Evolutionary conservation across 1,284 basidiomycete genomes (phyloP).

Genomic region (Fomitopsis pinicola): DNA sequence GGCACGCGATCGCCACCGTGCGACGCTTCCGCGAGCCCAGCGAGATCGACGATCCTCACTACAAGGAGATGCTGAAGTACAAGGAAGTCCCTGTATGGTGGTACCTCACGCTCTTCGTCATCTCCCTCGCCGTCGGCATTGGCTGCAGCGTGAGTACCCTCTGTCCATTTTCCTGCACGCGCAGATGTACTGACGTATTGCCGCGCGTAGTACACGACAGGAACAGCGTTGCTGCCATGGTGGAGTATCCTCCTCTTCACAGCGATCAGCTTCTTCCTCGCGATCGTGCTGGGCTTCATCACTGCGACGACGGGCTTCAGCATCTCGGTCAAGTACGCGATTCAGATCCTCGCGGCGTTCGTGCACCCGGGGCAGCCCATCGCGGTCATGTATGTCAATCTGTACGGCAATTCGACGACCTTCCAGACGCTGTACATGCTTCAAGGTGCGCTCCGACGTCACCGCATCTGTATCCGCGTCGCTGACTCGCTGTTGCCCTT

Average conservation of each 20-base stretch:
- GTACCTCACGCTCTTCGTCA: conserved; percentile 41
- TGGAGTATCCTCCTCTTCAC: conserved; percentile 53
- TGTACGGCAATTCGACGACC: conserved; percentile 56
- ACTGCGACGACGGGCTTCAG: conserved; percentile 50
- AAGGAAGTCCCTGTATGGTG: conserved; percentile 52
- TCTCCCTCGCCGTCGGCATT: conserved; percentile 49
- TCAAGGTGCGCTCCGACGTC: conserved; percentile 31
- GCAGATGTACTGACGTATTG: neutral
- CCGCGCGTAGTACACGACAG: conserved; percentile 34
- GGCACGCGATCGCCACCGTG: conserved; percentile 38
- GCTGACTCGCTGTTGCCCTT: neutral
- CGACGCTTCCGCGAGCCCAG: conserved; percentile 34
- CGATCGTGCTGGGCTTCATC: conserved; percentile 47
- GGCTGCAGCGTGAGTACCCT: conserved; percentile 37
- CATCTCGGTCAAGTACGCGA: conserved; percentile 46
- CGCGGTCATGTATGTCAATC: conserved; percentile 49
- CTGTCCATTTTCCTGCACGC: neutral
- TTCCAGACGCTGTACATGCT: conserved; percentile 56
- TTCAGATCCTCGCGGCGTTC: conserved; percentile 59
- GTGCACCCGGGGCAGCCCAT: conserved; percentile 57
- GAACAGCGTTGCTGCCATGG: conserved; percentile 44
- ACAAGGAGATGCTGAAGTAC: conserved; percentile 48
- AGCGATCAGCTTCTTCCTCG: conserved; percentile 38
- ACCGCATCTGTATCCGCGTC: conserved; percentile 6
- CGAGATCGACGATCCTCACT: conserved; percentile 46